Evolutionary conservation across 371 early-diverging fungal species (phyloP), one percentile per base, ranked within the genome.

Genomic region (Cladochytrium tenue): DNA sequence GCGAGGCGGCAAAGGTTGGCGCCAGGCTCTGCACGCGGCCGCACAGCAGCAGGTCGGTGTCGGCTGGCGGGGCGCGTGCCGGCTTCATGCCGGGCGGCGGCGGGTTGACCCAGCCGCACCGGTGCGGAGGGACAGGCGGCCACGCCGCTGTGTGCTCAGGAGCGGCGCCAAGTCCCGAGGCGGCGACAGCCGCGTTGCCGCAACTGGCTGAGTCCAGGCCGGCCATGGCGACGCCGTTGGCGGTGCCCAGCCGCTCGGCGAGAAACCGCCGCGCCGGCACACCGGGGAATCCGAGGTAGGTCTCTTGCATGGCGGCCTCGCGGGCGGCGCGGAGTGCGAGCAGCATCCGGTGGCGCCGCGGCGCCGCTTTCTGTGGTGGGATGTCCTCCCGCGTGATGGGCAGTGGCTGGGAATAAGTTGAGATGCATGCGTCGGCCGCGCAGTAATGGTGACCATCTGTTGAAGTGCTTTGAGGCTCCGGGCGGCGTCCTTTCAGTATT

Each of bases 351-450:
- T 60, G 53, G 23, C 60, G 70, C 32, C 63, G 27, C 13, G 53
- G 27, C 2, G 66, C 36, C 32, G 51, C 28, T 51, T 70, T 70
- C 33, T 70, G 70, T 20, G 65, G 52, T 23, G 32, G 17, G 20
- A 50, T 53, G 34, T 36, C 52, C 31, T 70, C 65, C 13, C 70
- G 53, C 2, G 70, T 70, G 56, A 70, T 70, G 23, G 70, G 70
- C 2, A 70, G 58, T 33, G 70, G 70, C 33, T 70, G 70, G 32
- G 60, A 51, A 2, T 64, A 64, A 20, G 27, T 23, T 1, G 65
- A 60, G 53, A 70, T 51, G 26, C 28, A 61, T 31, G 28, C 57
- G 34, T 70, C 70, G 32, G 70, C 62, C 27, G 34, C 51, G 51
- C n/a, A 4, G 53, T 17, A 10, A 32, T 28, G 23, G 28, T 5